Conservation (phyloP, 2,329 filamentous ascomycete genomes). For the Aspergillus chevalieri region DNA sequence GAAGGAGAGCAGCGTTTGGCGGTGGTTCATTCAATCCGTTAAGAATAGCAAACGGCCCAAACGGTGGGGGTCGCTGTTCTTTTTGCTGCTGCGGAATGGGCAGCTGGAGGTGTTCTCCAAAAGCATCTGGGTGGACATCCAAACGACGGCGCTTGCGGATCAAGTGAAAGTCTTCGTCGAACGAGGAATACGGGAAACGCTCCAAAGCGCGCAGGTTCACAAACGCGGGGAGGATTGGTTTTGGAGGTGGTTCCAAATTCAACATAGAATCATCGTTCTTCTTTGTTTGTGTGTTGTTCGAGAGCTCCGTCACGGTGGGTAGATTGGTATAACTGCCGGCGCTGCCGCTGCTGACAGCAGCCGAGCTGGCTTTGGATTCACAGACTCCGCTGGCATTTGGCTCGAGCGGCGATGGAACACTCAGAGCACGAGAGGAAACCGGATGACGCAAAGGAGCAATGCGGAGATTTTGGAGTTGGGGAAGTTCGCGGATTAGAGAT, state of each 20-base stretch:
- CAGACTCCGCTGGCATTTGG: constrained; percentile 34
- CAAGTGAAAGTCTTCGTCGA: constrained; percentile 31
- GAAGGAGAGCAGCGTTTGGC: constrained; percentile 55
- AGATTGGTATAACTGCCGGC: constrained; percentile 31
- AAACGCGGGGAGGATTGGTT: constrained; percentile 40
- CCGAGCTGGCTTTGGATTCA: constrained; percentile 25
- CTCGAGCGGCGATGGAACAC: constrained; percentile 41
- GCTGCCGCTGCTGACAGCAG: constrained; percentile 15
- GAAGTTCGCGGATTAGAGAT: constrained; percentile 34
- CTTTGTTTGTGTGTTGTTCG: constrained; percentile 29
- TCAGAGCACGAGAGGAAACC: constrained; percentile 36
- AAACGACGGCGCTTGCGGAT: constrained; percentile 40
- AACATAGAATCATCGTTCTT: constrained; percentile 30
- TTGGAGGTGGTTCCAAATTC: constrained; percentile 33
- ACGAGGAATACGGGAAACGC: constrained; percentile 37
- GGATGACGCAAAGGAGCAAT: constrained; percentile 46
- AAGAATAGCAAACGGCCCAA: constrained; percentile 44
- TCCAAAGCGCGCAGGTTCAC: constrained; percentile 44
- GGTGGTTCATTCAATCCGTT: constrained; percentile 60
- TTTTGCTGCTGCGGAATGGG: constrained; percentile 44
- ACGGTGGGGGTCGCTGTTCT: constrained; percentile 38
- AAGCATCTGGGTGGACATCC: constrained; percentile 35
- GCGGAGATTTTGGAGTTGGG: constrained; percentile 37
- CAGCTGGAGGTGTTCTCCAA: constrained; percentile 41
- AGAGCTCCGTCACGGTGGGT: constrained; percentile 29